These are phyloP conservation scores for Calonectria leucothoes DNA, from an alignment of 2,329 filamentous ascomycete genomes.

Conservation along the genomic window DNA sequence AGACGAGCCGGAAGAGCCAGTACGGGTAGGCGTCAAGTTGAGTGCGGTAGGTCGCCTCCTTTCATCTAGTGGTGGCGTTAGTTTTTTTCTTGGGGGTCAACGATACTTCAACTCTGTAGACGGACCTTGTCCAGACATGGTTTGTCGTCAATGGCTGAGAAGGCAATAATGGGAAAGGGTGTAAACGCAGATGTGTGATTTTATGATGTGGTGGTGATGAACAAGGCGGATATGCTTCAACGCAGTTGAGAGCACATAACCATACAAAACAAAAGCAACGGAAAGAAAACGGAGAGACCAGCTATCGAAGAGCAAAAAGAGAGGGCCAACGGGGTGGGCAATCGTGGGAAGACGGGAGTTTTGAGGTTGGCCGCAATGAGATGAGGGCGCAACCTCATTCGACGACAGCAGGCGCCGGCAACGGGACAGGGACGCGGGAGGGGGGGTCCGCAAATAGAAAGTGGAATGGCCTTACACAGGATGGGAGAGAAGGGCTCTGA, in stretches of 20 bases:
- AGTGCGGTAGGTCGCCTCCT: constrained; percentile 68
- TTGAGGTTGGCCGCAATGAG: constrained; percentile 55
- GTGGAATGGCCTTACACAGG: constrained; percentile 42
- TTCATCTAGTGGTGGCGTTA: constrained; percentile 53
- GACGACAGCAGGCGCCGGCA: constrained; percentile 50
- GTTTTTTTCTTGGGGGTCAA: neutral
- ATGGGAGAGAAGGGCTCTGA: constrained; percentile 37
- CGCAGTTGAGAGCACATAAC: constrained; percentile 40
- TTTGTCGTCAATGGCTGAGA: constrained; percentile 24
- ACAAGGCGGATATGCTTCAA: constrained; percentile 32
- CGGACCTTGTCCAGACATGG: constrained; percentile 56
- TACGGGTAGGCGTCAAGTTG: constrained; percentile 62
- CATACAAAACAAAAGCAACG: constrained; percentile 47
- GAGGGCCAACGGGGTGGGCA: constrained; percentile 46
- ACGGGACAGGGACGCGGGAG: constrained; percentile 43
- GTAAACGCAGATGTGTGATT: constrained; percentile 22
- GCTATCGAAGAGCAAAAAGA: constrained; percentile 62
- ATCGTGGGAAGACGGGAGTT: constrained; percentile 60
- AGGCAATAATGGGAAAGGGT: constrained; percentile 8
- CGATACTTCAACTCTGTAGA: constrained; percentile 12
- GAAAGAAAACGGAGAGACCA: constrained; percentile 62
- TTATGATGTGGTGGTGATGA: neutral
- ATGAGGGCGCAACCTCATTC: constrained; percentile 46
- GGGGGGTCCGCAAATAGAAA: constrained; percentile 40
- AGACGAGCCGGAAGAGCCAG: constrained; percentile 61